Evolutionary conservation across 331 rosid genomes (phyloP), one percentile per base, ranked within the genome.

Genomic region (Malus hybrid): DNA sequence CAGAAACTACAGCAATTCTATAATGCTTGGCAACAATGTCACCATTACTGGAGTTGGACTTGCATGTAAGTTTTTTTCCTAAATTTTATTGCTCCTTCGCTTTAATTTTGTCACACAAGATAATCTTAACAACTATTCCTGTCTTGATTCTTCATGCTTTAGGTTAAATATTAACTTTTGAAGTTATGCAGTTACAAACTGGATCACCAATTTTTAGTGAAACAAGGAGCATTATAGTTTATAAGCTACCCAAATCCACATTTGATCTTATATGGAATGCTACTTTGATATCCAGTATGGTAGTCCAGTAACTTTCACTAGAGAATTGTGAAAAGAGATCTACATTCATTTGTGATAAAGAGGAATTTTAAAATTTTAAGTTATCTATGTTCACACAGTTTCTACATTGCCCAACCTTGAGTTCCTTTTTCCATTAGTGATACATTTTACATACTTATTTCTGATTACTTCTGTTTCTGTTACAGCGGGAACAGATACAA

Each of bases 1-100:
- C 44, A 86, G 99, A 78, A 44, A 67, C 62, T 94, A 94, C 69
- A 73, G 88, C 75, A 94, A 94, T 89, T 90, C 97, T 62, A 86
- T 94, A 33, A 66, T 65, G 62, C 99, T 94, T 48, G 99, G 99
- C 73, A 94, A 90, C 85, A 94, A 92, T 46, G 76, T 92, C 52
- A 89, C 93, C 22, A 66, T 92, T 73, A 72, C 86, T 6, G 99
- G 99, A 69, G 93, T 85, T 70, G 97, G 97, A 73, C 97, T 94
- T 79, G 99, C 99, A 31, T 78, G 99, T 94, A 90, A 85, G 88
- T 71, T 69, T 81, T 54, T 73, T 32, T 79, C 76, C 71, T 77
- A 34, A 69, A 7, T 72, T 42, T 56, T 67, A 27, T 73, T 48
- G 67, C 39, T 68, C 69, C 13, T 27, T 55, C 64, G 12, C 18